Evolutionary conservation across 305 asterid species (phyloP).

Genomic region (Stenogyne calaminthoides): DNA sequence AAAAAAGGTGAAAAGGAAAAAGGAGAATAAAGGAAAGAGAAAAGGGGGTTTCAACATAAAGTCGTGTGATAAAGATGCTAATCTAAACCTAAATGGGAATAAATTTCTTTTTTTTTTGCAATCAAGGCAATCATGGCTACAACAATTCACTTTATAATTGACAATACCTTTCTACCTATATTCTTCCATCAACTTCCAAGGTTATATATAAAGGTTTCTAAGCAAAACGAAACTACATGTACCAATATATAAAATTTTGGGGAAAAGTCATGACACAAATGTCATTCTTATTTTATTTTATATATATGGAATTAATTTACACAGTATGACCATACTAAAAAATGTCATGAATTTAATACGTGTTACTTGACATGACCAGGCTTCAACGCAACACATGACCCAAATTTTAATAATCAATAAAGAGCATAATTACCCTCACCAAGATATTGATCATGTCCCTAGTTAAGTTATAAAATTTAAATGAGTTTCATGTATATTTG

Average conservation of each 20-base stretch:
- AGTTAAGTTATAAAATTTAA: too few relatives aligned
- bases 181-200: slow-evolving; percentile 20
- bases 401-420: too few relatives aligned
- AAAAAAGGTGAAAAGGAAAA: background rate
- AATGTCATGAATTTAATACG: too few relatives aligned
- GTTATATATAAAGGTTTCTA: slow-evolving; percentile 37
- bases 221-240: slow-evolving; percentile 14
- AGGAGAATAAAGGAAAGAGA: background rate
- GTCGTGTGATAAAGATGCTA: slow-evolving; percentile 16
- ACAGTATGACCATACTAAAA: too few relatives aligned
- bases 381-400: background rate
- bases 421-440: background rate
- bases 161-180: slow-evolving; percentile 14
- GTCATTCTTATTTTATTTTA: too few relatives aligned
- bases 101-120: too few relatives aligned
- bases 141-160: slow-evolving; percentile 40
- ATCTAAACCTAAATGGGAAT: slow-evolving; percentile 36
- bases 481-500: too few relatives aligned
- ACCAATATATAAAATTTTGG: background rate
- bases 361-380: too few relatives aligned
- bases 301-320: background rate
- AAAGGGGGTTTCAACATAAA: slow-evolving; percentile 34
- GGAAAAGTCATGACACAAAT: background rate
- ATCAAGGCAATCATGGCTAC: slow-evolving; percentile 56
- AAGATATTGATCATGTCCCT: background rate